phyloP scores from a whole-genome alignment of 1,284 basidiomycete species.

The Rhodotorula sp. region DNA sequence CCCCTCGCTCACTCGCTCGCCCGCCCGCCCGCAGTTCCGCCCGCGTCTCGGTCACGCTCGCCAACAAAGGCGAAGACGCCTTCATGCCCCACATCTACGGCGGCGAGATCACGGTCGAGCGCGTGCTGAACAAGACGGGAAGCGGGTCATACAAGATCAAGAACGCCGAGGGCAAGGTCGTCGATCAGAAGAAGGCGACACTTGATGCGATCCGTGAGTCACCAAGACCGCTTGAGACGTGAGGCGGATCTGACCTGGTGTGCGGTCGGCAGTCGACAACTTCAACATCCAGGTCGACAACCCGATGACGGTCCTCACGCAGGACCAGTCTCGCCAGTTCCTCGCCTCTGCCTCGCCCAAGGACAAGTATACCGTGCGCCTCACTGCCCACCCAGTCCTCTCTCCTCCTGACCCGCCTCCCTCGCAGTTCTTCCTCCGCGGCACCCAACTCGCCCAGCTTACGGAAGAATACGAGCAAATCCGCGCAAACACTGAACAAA shows the following conservation, averaged over 20 bases:
- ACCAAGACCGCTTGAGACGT: background rate
- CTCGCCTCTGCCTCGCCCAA: constrained; percentile 74
- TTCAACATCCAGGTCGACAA: constrained; percentile 81
- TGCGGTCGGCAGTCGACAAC: constrained; percentile 58
- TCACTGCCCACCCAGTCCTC: background rate
- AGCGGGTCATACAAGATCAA: constrained; percentile 78
- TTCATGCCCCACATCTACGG: constrained; percentile 81
- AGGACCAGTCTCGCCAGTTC: constrained; percentile 71
- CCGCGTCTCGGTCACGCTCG: constrained; percentile 64
- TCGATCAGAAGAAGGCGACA: constrained; percentile 81
- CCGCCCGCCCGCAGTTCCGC: constrained; percentile 6
- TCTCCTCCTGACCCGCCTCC: background rate
- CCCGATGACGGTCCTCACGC: constrained; percentile 47
- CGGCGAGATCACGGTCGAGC: constrained; percentile 77
- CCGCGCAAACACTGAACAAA: constrained; percentile 61
- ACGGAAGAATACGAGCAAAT: constrained; percentile 80
- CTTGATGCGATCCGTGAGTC: constrained; percentile 68
- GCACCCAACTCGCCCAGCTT: constrained; percentile 87
- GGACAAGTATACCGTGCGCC: constrained; percentile 83
- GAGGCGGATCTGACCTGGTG: background rate
- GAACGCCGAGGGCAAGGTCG: constrained; percentile 58
- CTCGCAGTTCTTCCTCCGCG: constrained; percentile 85
- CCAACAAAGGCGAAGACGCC: constrained; percentile 85
- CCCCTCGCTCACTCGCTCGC: background rate
- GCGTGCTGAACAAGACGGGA: constrained; percentile 74